Percentiles rank a stretch among this genome's conserved stretches.
These are phyloP conservation scores for Collybiopsis confluens DNA, from an alignment of 768 basidiomycete species.

Conservation along the genomic window DNA sequence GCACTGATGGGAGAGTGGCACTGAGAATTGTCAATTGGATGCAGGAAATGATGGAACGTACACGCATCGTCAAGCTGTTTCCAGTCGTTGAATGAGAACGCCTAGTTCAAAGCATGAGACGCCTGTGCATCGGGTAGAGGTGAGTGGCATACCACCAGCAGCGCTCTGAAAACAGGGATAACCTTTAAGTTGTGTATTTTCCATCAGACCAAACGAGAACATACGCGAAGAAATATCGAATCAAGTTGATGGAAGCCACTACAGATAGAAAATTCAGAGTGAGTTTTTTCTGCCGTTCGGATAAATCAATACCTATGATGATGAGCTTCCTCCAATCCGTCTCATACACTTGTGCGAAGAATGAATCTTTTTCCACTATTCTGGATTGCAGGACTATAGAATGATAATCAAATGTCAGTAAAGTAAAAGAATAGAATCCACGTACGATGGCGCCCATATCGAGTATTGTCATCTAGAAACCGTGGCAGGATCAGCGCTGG, in stretches of 20 bases:
- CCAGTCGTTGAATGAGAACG: background rate
- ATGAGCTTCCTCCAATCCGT: constrained; percentile 38
- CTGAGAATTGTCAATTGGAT: background rate
- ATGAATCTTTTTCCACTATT: constrained; percentile 21
- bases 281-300: background rate
- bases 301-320: constrained; percentile 28
- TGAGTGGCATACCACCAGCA: constrained; percentile 1
- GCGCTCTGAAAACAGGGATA: background rate
- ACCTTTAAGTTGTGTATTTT: background rate
- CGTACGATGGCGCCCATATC: constrained; percentile 7
- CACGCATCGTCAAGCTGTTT: constrained; percentile 2
- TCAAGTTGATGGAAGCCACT: constrained; percentile 37
- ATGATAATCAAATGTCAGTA: constrained; percentile 3
- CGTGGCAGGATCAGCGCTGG: background rate
- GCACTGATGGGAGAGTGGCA: background rate
- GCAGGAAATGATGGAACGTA: background rate
- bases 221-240: constrained; percentile 13
- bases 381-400: constrained; percentile 19
- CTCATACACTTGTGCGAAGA: constrained; percentile 32
- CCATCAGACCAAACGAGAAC: background rate
- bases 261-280: background rate
- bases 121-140: background rate
- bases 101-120: background rate
- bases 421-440: background rate
- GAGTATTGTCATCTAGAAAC: constrained; percentile 4